These are phyloP conservation scores for Gossypium armourianum DNA, from an alignment of 441 rosid species.

Conservation along the genomic window DNA sequence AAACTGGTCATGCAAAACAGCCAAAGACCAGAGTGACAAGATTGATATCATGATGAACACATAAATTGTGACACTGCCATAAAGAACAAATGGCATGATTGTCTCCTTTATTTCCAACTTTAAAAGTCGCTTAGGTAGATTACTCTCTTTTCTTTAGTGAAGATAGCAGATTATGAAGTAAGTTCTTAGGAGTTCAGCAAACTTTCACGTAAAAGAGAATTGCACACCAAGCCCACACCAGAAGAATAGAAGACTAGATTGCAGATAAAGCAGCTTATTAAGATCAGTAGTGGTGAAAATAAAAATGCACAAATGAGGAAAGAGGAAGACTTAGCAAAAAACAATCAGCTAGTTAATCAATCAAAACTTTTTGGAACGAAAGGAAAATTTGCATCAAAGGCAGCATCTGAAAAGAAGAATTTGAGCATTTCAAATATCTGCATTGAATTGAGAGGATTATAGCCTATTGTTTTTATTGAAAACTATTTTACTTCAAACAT, in stretches of 20 bases:
- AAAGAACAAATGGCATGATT: background rate
- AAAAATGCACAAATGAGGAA: background rate
- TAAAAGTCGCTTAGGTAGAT: background rate
- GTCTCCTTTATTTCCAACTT: background rate
- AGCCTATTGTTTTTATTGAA: background rate
- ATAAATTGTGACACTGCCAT: background rate
- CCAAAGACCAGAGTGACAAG: background rate
- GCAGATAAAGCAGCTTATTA: background rate
- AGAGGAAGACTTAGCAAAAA: background rate
- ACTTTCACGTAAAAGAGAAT: background rate
- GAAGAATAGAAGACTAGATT: background rate
- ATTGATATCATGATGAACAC: background rate
- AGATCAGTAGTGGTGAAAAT: background rate
- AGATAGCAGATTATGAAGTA: background rate
- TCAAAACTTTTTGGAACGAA: background rate
- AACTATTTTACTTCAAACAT: background rate
- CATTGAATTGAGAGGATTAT: background rate
- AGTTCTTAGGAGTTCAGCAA: background rate
- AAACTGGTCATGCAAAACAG: background rate
- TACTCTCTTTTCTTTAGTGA: background rate
- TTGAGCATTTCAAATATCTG: background rate
- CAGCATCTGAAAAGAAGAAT: background rate
- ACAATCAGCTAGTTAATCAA: background rate
- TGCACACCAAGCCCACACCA: background rate
- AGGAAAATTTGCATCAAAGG: background rate